Percentiles rank a stretch among this genome's conserved stretches.
Evolutionary conservation across 164 flowering plant genomes (phyloP).

Genomic region (Warburgia ugandensis): DNA sequence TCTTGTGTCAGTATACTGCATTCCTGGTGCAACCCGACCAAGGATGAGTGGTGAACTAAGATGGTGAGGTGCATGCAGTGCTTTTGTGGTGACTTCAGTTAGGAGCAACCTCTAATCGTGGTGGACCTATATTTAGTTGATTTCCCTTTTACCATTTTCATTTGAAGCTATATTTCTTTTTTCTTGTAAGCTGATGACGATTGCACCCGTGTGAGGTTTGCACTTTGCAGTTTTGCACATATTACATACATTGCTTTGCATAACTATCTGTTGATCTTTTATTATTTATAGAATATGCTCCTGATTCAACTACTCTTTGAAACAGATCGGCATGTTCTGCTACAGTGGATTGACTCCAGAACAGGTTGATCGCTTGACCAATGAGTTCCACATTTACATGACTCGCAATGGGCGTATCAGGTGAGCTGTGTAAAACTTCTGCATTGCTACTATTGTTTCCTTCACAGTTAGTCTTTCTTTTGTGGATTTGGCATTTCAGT

Average conservation of each 20-base stretch:
- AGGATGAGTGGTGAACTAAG: too few species aligned
- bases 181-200: too few species aligned
- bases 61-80: too few species aligned
- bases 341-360: constrained; percentile 92
- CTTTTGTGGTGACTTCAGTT: too few species aligned
- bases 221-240: not conserved
- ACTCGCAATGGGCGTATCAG: constrained; percentile 97
- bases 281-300: not conserved
- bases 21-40: too few species aligned
- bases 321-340: constrained; percentile 97
- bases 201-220: not conserved
- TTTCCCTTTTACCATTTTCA: too few species aligned
- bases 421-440: constrained; percentile 22
- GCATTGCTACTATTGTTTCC: not conserved
- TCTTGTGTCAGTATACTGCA: too few species aligned
- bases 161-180: too few species aligned
- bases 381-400: constrained; percentile 84
- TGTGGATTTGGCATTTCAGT: not conserved
- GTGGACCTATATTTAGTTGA: too few species aligned
- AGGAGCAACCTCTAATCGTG: too few species aligned
- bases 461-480: not conserved
- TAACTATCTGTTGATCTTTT: too few species aligned
- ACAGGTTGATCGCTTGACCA: constrained; percentile 84
- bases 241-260: too few species aligned
- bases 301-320: not conserved